These are phyloP conservation scores for Podospora pseudoanserina DNA, from an alignment of 495 filamentous ascomycete species.

Conservation along the genomic window DNA sequence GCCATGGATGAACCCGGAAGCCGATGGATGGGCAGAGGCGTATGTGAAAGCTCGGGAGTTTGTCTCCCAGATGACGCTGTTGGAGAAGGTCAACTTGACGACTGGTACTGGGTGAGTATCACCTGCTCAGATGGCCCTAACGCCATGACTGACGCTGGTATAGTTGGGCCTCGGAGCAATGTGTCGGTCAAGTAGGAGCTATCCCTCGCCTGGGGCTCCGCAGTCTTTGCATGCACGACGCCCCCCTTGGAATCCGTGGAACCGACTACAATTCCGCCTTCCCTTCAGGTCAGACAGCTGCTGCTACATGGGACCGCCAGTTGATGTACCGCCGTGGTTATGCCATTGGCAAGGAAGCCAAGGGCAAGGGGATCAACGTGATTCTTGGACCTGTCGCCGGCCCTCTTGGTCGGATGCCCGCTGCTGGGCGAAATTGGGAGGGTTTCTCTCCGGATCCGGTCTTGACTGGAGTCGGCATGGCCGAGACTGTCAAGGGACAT, in stretches of 20 bases:
- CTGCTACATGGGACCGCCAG: conserved; percentile 68
- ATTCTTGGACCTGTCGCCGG: conserved; percentile 88
- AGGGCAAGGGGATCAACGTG: conserved; percentile 79
- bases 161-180: conserved; percentile 72
- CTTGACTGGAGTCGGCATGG: conserved; percentile 68
- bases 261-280: conserved; percentile 78
- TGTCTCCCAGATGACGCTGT: conserved; percentile 76
- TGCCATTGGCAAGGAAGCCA: conserved; percentile 77
- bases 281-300: conserved; percentile 74
- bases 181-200: conserved; percentile 72
- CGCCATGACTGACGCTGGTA: conserved; percentile 21
- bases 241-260: conserved; percentile 76
- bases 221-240: conserved; percentile 84
- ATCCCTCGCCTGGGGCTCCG: conserved; percentile 76
- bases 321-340: conserved; percentile 73
- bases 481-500: conserved; percentile 73
- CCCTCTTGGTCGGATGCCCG: conserved; percentile 69
- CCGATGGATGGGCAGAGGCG: conserved; percentile 72
- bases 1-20: conserved; percentile 70
- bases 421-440: conserved; percentile 90
- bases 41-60: conserved; percentile 73
- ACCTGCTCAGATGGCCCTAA: not conserved
- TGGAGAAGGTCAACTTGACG: conserved; percentile 91
- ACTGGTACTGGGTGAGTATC: conserved; percentile 70
- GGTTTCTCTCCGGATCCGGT: conserved; percentile 73